Percentiles rank a stretch among this genome's conserved stretches.
phyloP scores from a whole-genome alignment of 2,329 filamentous ascomycete genomes.

The Fusarium xyrophilum region DNA sequence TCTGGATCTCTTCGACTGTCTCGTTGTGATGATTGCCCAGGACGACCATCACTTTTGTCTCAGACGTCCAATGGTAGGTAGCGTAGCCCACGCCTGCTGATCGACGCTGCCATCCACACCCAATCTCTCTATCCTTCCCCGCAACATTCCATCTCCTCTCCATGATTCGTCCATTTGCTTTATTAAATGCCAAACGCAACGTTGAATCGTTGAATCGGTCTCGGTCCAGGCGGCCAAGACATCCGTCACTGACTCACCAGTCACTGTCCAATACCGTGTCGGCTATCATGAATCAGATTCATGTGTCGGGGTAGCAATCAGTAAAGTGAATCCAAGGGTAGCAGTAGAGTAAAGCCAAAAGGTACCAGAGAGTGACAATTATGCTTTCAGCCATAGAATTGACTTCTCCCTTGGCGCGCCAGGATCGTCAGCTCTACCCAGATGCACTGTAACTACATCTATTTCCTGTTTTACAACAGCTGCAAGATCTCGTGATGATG shows the following conservation, averaged over 20 bases:
- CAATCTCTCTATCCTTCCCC: constrained; percentile 3
- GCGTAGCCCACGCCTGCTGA: constrained; percentile 7
- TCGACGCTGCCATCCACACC: constrained; percentile 19
- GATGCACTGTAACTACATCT: constrained; percentile 8
- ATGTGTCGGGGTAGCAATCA: not conserved
- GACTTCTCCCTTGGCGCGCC: constrained; percentile 9
- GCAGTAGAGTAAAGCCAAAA: not conserved
- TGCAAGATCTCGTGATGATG: not conserved
- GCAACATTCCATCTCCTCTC: not conserved
- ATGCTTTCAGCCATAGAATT: constrained; percentile 6
- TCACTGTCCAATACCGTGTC: not conserved
- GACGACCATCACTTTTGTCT: constrained; percentile 12
- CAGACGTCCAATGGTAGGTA: constrained; percentile 1
- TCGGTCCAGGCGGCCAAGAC: constrained; percentile 10
- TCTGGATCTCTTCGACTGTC: not conserved
- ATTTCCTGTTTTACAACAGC: not conserved
- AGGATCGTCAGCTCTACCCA: constrained; percentile 19
- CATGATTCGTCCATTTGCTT: constrained; percentile 1
- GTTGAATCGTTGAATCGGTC: constrained; percentile 12
- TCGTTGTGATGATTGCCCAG: not conserved
- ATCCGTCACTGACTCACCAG: not conserved
- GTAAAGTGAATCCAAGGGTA: no score
- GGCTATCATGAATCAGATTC: not conserved
- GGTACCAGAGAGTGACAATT: not conserved
- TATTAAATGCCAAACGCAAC: constrained; percentile 4